Base-by-base conservation (phyloP, 345 rosid species). In the Camelina laxa region DNA sequence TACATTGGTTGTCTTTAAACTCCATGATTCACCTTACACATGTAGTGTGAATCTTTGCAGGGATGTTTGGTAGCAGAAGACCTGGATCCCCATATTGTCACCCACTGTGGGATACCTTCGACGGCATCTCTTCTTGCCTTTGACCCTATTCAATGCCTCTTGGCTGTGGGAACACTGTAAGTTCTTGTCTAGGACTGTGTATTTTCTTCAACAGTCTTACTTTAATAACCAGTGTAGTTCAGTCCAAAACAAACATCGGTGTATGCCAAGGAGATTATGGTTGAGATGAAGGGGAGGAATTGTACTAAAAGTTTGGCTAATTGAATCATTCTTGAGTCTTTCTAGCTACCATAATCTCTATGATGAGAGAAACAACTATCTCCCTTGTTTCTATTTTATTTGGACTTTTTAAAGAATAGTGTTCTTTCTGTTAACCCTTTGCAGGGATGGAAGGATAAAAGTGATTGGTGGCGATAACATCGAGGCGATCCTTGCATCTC, bases 401-500 rank as follows among this genome's bases (percentile, higher is more conserved):
- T 16, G 2, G 44, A 66, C 20, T 47, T 21, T 47, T 7, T 3
- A 3, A 13, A 65, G 39, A 14, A 2, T 50, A 67, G 60, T 60
- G n/a, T 20, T 49, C 35, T 69, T 44, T 73, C 67, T 62, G 47
- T 41, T 60, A 19, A 42, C 30, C 54, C 4, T 13, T 69, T 60
- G 60, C 70, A 95, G 97, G 65, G 97, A 95, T 81, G 97, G 97
- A 49, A 85, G 92, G 79, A 90, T 95, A 70, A 92, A 92, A 83
- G 93, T 95, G 65, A 80, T 92, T 66, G 97, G 97, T 33, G 90
- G 88, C 22, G 86, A 88, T 75, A 81, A 86, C 60, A 81, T 92
- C 4, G 97, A 95, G 85, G 97, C 82, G 15, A 82, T 95, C 80
- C 80, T 95, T 70, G 81, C 85, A 59, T 87, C 96, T 69, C 89